Base-by-base conservation (phyloP, 495 filamentous ascomycete genomes). In the Penicillium pancosmium region DNA sequence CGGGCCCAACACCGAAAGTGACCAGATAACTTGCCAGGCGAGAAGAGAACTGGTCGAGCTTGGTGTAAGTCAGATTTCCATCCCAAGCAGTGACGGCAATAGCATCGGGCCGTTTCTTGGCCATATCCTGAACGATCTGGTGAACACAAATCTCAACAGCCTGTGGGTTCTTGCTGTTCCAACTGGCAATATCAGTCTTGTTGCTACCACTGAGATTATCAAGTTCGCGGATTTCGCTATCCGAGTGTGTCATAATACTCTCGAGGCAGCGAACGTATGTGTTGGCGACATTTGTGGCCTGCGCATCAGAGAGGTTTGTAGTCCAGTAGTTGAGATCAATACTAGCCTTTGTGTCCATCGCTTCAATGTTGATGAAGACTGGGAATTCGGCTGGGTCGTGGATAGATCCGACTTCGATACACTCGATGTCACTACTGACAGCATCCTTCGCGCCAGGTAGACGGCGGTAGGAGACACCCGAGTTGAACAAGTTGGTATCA, bases 251-350 rank as follows among this genome's bases (percentile, higher is more conserved):
- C 23, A 75, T 59, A 25, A 84, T 78, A 55, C 78, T 79, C 38
- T 72, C 64, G 23, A 84, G 58, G 10, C 66, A 78, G 4, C 77
- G 71, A 9, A 78, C 54, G 50, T 84, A 84, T 2, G 75, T 80
- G 16, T 75, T 78, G 2, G 74, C 72, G 13, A 86, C 76, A 56
- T 81, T 79, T n/a, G 59, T 48, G n/a, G 82, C 83, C 56, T 85
- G 80, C 3, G 64, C 65, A 56, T 76, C 72, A 0, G 78, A 82
- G 9, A 82, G 61, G 23, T 60, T 63, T 49, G 80, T 78, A 0
- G 81, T 84, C 83, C 83, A 86, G 66, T 83, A 84, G 55, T 84
- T 83, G 5, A 86, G 41, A 33, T 84, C 78, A 49, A 86, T 80
- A 0, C 66, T 64, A 9, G 76, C 80, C 4, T 71, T 66, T 4